Evolutionary conservation across 805 yeast genomes (phyloP).

Genomic region (Cyberlindnera euphorbiae): DNA sequence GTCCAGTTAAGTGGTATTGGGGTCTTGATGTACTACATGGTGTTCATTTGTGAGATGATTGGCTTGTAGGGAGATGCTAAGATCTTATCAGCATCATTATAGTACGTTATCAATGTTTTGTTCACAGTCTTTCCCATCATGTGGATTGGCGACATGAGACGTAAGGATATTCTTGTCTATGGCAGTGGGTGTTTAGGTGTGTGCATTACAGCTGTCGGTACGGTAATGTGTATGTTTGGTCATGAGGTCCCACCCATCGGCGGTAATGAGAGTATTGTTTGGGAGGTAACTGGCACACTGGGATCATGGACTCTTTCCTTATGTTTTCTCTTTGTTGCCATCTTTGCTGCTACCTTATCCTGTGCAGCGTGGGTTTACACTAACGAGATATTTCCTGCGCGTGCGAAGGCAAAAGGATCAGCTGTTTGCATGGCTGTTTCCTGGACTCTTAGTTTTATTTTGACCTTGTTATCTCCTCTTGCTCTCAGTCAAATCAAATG

Average conservation of each 20-base stretch:
- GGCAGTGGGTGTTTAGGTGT: constrained; percentile 37
- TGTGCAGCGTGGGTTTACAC: constrained; percentile 47
- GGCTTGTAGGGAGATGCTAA: constrained; percentile 35
- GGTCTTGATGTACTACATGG: constrained; percentile 39
- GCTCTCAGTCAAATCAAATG: constrained; percentile 32
- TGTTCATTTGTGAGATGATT: constrained; percentile 43
- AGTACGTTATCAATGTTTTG: constrained; percentile 35
- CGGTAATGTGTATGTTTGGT: constrained; percentile 33
- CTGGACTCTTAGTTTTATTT: constrained; percentile 36
- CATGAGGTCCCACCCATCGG: constrained; percentile 27
- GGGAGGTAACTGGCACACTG: constrained; percentile 33
- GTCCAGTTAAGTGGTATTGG: constrained; percentile 44
- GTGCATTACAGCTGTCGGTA: constrained; percentile 32
- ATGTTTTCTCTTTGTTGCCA: constrained; percentile 40
- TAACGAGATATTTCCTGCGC: constrained; percentile 42
- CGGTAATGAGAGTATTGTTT: constrained; percentile 32
- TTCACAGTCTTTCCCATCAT: constrained; percentile 42
- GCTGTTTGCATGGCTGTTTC: constrained; percentile 42
- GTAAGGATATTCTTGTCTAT: constrained; percentile 42
- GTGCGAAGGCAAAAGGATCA: constrained; percentile 42
- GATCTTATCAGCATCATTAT: constrained; percentile 33
- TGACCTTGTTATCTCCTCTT: constrained; percentile 38
- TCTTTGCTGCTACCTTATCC: constrained; percentile 41
- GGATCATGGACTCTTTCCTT: constrained; percentile 42
- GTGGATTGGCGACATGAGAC: constrained; percentile 38